Evolutionary conservation across 768 basidiomycete genomes (phyloP).

Genomic region (Agrocybe pediades): DNA sequence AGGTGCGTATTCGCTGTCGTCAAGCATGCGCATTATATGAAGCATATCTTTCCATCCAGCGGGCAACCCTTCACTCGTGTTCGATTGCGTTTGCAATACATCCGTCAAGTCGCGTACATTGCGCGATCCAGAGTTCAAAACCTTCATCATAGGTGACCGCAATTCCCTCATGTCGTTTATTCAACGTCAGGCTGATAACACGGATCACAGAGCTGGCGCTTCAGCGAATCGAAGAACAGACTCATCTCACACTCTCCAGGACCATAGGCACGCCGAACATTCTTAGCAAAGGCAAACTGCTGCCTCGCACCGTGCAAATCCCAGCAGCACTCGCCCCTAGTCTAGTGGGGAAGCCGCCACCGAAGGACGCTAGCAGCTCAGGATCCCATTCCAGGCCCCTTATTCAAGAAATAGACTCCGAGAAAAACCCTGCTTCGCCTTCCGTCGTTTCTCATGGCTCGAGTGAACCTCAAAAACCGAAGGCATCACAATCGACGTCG

Average conservation of each 20-base stretch:
- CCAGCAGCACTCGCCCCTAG: conserved; percentile 39
- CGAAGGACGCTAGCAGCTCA: not conserved
- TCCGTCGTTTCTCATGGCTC: too few relatives aligned
- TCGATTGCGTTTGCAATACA: conserved; percentile 70
- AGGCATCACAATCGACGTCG: conserved; percentile 23
- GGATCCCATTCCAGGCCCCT: conserved; percentile 23
- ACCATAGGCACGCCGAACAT: conserved; percentile 78
- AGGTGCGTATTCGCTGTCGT: conserved; percentile 42
- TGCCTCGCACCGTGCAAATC: conserved; percentile 57
- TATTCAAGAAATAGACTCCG: conserved; percentile 43
- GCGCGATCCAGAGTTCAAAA: conserved; percentile 65
- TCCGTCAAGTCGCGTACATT: conserved; percentile 60
- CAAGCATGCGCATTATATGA: conserved; percentile 2
- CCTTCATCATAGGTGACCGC: conserved; percentile 65
- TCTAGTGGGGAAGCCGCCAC: conserved; percentile 11
- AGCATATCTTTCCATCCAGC: conserved; percentile 40
- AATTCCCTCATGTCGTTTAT: conserved; percentile 1
- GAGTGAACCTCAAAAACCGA: too few relatives aligned
- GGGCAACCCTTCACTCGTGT: conserved; percentile 68
- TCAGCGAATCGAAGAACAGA: conserved; percentile 67
- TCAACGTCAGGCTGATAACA: not conserved
- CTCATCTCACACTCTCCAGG: conserved; percentile 61
- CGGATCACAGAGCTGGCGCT: conserved; percentile 58
- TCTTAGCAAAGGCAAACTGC: conserved; percentile 69
- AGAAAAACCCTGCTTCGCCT: too few relatives aligned